Base-by-base conservation (phyloP, 345 rosid species). In the Pugionium dolabratum region DNA sequence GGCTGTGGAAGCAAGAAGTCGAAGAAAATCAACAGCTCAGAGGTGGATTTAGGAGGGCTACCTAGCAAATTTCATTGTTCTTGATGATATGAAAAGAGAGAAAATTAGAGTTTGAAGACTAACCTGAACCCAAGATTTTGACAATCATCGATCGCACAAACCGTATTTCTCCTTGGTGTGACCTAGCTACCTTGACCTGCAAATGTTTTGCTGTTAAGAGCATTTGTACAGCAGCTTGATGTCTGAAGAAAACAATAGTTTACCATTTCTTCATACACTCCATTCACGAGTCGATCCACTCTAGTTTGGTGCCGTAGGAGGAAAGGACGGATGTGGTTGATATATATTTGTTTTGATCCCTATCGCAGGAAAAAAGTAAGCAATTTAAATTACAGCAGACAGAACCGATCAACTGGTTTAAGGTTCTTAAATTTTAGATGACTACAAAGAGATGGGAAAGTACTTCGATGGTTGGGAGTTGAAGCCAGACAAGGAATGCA, bases 321-420 rank as follows among this genome's bases (percentile, higher is more conserved):
- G 78, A 85, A 79, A 33, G 94, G 94, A 52, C 94, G 82, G 42
- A 85, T 70, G 46, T 80, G 82, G 66, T 70, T 82, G 69, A n/a
- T 41, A 60, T 90, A 89, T 50, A 89, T 55, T 43, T 76, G 76
- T 56, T 76, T 83, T 52, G 89, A 83, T 28, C 91, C 86, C 95
- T 85, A 58, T 26, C 3, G 1, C 46, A 1, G 1, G 31, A 59
- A 46, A 35, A 46, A 35, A 9, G 42, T 2, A 47, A 42, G 63
- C 18, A 18, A 18, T 18, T 18, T 18, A 49, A 28, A 42, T 33
- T 26, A 66, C 2, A 9, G 18, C 59, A 59, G 44, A 54, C 0
- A 40, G 44, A 40, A 64, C 39, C 11, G 59, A 63, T 41, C n/a
- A 65, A 48, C 0, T 3, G 45, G 7, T 9, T 41, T 34, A 66